phyloP scores from a whole-genome alignment of 306 rosid species.

The Dalbergia cultrata region DNA sequence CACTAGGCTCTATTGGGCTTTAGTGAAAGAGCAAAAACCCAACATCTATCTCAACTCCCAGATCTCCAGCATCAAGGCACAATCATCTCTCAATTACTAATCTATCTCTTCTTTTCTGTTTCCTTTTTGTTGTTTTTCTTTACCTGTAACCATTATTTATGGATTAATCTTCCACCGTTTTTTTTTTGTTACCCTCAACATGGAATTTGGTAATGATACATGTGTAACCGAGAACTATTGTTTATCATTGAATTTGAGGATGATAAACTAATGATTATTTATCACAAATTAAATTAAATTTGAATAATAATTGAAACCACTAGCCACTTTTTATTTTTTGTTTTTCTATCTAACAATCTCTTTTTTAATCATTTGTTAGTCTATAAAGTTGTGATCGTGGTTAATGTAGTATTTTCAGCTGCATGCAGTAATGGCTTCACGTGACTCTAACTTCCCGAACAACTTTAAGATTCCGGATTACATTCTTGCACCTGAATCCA shows the following conservation, averaged over 20 bases:
- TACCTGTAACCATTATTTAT: too few species aligned
- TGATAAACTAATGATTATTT: background rate
- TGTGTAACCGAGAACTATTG: background rate
- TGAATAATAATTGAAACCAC: background rate
- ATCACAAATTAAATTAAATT: background rate
- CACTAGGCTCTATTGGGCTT: too few species aligned
- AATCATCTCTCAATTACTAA: too few species aligned
- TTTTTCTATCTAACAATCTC: background rate
- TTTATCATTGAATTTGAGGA: background rate
- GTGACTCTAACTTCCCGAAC: constrained; percentile 43
- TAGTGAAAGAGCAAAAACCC: too few species aligned
- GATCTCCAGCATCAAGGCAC: background rate
- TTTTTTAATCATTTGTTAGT: background rate
- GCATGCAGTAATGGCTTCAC: constrained; percentile 56
- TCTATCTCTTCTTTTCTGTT: too few species aligned
- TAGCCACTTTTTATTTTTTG: background rate
- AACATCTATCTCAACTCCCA: background rate
- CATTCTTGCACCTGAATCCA: constrained; percentile 63
- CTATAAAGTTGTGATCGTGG: background rate
- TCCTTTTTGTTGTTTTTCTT: too few species aligned
- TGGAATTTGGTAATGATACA: too few species aligned
- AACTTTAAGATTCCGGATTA: constrained; percentile 76
- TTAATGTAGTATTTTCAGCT: constrained; percentile 39
- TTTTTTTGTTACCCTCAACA: too few species aligned
- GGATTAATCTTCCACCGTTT: background rate